Conservation (phyloP, 257 asterid species). For the Ilex aquifolium region DNA sequence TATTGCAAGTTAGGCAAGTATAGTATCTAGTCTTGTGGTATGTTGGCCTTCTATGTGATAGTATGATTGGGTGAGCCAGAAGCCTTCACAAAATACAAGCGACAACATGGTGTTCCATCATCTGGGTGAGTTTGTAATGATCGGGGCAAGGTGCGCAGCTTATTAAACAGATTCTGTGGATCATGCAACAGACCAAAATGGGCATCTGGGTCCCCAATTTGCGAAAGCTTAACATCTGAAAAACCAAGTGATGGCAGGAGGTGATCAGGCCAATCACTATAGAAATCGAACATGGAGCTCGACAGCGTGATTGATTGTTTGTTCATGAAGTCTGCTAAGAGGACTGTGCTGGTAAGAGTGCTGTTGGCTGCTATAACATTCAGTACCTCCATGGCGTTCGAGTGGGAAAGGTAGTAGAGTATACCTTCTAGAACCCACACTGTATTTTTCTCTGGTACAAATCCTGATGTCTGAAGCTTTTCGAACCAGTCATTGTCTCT, state of each 20-base stretch:
- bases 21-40: slow-evolving; percentile 15
- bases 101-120: slow-evolving; percentile 87
- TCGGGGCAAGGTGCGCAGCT: slow-evolving; percentile 72
- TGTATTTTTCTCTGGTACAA: slow-evolving; percentile 57
- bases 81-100: slow-evolving; percentile 83
- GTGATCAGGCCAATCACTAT: slow-evolving; percentile 93
- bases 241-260: slow-evolving; percentile 85
- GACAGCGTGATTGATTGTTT: slow-evolving; percentile 81
- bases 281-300: slow-evolving; percentile 71
- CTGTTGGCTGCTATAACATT: slow-evolving; percentile 61
- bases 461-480: slow-evolving; percentile 80
- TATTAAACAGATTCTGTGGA: slow-evolving; percentile 77
- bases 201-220: slow-evolving; percentile 94
- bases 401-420: slow-evolving; percentile 69
- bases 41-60: slow-evolving; percentile 22
- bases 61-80: slow-evolving; percentile 60
- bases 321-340: slow-evolving; percentile 93
- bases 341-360: slow-evolving; percentile 58
- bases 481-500: slow-evolving; percentile 77
- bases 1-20: slow-evolving; percentile 5
- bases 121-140: slow-evolving; percentile 77
- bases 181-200: slow-evolving; percentile 82
- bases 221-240: slow-evolving; percentile 75
- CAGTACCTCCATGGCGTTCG: slow-evolving; percentile 72
- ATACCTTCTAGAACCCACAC: slow-evolving; percentile 91